These are phyloP conservation scores for Pythium dissimile DNA, from an alignment of 352 stramenopile genomes.

Conservation along the genomic window DNA sequence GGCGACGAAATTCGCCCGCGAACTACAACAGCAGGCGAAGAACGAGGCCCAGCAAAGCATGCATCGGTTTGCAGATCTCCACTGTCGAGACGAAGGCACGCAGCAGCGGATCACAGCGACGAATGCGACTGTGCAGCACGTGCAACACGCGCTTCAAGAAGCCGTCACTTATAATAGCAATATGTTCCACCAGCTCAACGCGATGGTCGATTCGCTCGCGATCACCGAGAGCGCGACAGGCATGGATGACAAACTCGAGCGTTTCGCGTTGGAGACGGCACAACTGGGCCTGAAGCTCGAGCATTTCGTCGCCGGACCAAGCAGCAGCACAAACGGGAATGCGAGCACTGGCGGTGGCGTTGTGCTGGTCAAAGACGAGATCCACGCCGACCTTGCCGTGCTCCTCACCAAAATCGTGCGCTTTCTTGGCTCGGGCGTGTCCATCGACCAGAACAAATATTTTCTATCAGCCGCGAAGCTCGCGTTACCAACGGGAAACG, in stretches of 20 bases:
- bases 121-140: slow-evolving; percentile 19
- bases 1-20: slow-evolving; percentile 23
- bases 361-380: slow-evolving; percentile 19
- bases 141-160: slow-evolving; percentile 36
- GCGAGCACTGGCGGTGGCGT: background rate
- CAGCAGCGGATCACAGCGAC: slow-evolving; percentile 31
- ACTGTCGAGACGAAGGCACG: slow-evolving; percentile 25
- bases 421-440: slow-evolving; percentile 50
- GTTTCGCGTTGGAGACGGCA: slow-evolving; percentile 42
- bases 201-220: slow-evolving; percentile 55
- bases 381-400: slow-evolving; percentile 39
- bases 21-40: slow-evolving; percentile 27
- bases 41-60: slow-evolving; percentile 27
- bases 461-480: slow-evolving; percentile 30
- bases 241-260: slow-evolving; percentile 56
- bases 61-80: slow-evolving; percentile 25
- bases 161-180: slow-evolving; percentile 49
- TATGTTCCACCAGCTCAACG: slow-evolving; percentile 64
- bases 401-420: slow-evolving; percentile 52
- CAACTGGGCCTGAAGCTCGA: slow-evolving; percentile 57
- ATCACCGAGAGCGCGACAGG: slow-evolving; percentile 51
- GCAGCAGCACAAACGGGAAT: background rate
- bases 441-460: slow-evolving; percentile 68
- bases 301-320: slow-evolving; percentile 33
- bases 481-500: slow-evolving; percentile 10